A percentile compares a stretch with the other conserved stretches of the same genome.
These are phyloP conservation scores for Aegilops speltoides DNA, from an alignment of 176 grass and related monocot genomes.

Conservation along the genomic window DNA sequence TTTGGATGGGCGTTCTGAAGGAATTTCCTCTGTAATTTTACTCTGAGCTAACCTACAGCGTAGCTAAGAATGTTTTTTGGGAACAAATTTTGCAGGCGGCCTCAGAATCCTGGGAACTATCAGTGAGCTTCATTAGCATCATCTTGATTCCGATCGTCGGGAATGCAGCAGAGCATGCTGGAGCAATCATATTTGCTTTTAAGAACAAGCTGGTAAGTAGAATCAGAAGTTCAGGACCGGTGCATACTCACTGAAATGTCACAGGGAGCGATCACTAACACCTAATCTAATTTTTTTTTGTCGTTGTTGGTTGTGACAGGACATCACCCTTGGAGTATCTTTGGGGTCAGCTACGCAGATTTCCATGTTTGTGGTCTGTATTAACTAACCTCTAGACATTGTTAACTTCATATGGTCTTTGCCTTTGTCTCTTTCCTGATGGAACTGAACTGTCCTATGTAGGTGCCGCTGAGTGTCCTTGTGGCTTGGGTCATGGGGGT, in stretches of 20 bases:
- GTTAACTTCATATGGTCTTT: constrained; percentile 16
- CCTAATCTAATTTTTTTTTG: background rate
- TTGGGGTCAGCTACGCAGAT: constrained; percentile 78
- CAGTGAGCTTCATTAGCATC: constrained; percentile 77
- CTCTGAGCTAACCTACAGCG: constrained; percentile 31
- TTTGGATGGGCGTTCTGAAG: background rate
- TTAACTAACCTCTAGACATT: constrained; percentile 12
- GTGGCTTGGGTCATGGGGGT: constrained; percentile 90
- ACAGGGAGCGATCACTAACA: background rate
- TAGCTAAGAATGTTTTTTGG: constrained; percentile 19
- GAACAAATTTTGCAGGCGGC: constrained; percentile 45
- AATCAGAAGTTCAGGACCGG: background rate
- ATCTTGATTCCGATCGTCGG: constrained; percentile 81
- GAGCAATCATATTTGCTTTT: constrained; percentile 71
- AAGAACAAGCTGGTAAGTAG: constrained; percentile 71
- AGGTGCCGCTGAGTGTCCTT: constrained; percentile 71
- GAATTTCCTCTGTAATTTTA: background rate
- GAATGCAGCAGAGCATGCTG: constrained; percentile 84
- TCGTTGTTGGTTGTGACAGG: constrained; percentile 14
- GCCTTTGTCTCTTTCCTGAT: background rate
- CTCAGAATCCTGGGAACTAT: constrained; percentile 67
- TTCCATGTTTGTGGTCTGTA: constrained; percentile 86
- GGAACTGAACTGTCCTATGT: background rate
- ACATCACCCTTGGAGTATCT: constrained; percentile 77
- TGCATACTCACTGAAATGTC: background rate